Evolutionary conservation across 495 filamentous ascomycete genomes (phyloP), one percentile per base, ranked within the genome.

Genomic region (Viridothelium virens): DNA sequence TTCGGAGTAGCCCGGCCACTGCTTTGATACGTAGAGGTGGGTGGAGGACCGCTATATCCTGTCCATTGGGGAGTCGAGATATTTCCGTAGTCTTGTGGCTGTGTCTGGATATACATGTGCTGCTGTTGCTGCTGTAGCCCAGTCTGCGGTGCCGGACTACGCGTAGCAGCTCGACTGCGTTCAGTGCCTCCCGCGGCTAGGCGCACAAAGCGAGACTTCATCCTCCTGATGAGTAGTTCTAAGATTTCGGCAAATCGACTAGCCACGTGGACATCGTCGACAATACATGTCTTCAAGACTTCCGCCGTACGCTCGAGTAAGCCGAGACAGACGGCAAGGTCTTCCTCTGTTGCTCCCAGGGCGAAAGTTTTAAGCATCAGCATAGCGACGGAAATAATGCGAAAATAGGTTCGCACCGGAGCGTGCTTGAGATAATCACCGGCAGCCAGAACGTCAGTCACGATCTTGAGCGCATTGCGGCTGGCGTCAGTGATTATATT

Each of bases 321-420:
- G 9, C 82, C 82, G 41, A 97, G 85, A 41, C 89, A 93, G 33
- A 89, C 78, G 65, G 88, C 85, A 12, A 96, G 90, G 68, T 97
- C 93, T 66, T 88, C 87, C 78, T 94, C 91, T 59, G 89, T 88
- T 2, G 92, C 93, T 31, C 94, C 94, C 2, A 97, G 83, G 6
- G 92, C 94, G 74, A 98, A 97, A 0, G 93, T 96, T 85, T 91
- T 91, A 53, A 98, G 85, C 50, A 97, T 82, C 74, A 98, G 96
- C 82, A 97, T 96, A 71, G 92, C 91, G 33, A 91, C 92, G 64
- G 89, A 92, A 70, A 97, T 84, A 72, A 98, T 96, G 61, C 94
- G 87, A 80, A 97, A 95, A 72, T 92, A 96, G 0, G 95, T 96
- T 53, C 94, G 83, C 31, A 97, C 92, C 0, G 94, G 92, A 0